Percentiles rank a stretch among this genome's conserved stretches.
phyloP scores from a whole-genome alignment of 164 flowering plant species.

The Nelumbo lutea region DNA sequence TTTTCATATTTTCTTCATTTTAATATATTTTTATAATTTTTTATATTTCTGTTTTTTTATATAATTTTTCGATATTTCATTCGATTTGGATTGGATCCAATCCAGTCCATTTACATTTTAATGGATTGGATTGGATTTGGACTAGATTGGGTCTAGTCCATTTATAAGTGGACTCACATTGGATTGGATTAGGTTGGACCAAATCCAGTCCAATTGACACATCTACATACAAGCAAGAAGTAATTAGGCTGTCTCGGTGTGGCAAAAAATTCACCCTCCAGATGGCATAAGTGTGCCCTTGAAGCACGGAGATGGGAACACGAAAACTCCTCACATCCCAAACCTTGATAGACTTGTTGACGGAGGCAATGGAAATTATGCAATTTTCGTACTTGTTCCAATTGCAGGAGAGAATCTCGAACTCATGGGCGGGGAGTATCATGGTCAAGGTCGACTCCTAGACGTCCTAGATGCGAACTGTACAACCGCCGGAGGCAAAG shows the following conservation, averaged over 20 bases:
- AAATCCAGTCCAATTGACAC: too few relatives aligned
- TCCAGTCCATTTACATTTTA: too few relatives aligned
- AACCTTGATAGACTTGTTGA: slow-evolving; percentile 72
- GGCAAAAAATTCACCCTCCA: slow-evolving; percentile 85
- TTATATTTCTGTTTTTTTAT: too few relatives aligned
- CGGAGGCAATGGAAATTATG: slow-evolving; percentile 58
- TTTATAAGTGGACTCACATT: too few relatives aligned
- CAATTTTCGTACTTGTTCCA: slow-evolving; percentile 94
- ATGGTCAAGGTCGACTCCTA: slow-evolving; percentile 73
- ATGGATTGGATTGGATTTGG: too few relatives aligned
- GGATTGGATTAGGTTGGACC: too few relatives aligned
- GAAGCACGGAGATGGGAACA: slow-evolving; percentile 54
- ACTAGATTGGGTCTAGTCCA: too few relatives aligned
- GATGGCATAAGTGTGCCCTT: slow-evolving; percentile 81
- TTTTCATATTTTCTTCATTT: too few relatives aligned
- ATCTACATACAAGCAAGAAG: too few relatives aligned
- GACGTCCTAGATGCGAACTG: slow-evolving; percentile 87
- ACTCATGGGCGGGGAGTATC: slow-evolving; percentile 77
- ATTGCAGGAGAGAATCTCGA: slow-evolving; percentile 73
- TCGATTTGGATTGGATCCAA: too few relatives aligned
- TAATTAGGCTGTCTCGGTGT: slow-evolving; percentile 50
- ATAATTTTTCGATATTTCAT: too few relatives aligned
- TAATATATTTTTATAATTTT: too few relatives aligned
- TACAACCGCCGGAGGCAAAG: slow-evolving; percentile 92
- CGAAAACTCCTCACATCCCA: slow-evolving; percentile 88